Base-by-base conservation (phyloP, 2,329 filamentous ascomycete species). In the Colletotrichum viniferum region DNA sequence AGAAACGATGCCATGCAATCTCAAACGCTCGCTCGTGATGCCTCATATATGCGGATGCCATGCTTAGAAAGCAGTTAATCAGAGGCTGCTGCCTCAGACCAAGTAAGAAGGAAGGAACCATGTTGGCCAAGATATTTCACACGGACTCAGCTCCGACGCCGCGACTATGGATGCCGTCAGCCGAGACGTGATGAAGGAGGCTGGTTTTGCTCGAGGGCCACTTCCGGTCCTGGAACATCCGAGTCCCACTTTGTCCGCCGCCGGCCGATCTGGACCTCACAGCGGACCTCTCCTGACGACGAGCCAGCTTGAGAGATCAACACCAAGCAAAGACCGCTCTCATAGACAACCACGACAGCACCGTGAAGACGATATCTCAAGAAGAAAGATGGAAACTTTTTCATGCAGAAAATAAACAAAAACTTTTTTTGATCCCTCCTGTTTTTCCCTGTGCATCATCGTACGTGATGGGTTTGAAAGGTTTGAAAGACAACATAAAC, bases 401-500 rank as follows among this genome's bases (percentile, higher is more conserved):
- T 36, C 61, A 61, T 24, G 26, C 67, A 64, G 26, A 34, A 60
- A 74, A 67, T 55, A 72, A 16, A 48, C 43, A 48, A 72, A 62
- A 63, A 64, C 63, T 60, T 61, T 34, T 67, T 72, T 75, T 55
- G 30, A 32, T 62, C 52, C 52, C 48, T 61, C 66, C 60, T 67
- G 55, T 58, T 63, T 26, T 24, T 43, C 56, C 38, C 32, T 36
- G 55, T 43, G 26, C 73, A 62, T 63, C 69, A 66, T 71, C 63
- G 28, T 67, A 28, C 63, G 43, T 72, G 73, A 73, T 72, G 62
- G 6, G 56, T 60, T 60, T 48, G 38, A 48, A 48, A n/a, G 18
- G 18, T n/a, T 63, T 21, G n/a, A n/a, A 61, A 61, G 48, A 65
- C 62, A 69, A 64, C 28, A 16, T 21, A 63, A 74, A 75, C 73